Conservation (phyloP, 2,329 filamentous ascomycete genomes). For the Tolypocladium endophyticum region DNA sequence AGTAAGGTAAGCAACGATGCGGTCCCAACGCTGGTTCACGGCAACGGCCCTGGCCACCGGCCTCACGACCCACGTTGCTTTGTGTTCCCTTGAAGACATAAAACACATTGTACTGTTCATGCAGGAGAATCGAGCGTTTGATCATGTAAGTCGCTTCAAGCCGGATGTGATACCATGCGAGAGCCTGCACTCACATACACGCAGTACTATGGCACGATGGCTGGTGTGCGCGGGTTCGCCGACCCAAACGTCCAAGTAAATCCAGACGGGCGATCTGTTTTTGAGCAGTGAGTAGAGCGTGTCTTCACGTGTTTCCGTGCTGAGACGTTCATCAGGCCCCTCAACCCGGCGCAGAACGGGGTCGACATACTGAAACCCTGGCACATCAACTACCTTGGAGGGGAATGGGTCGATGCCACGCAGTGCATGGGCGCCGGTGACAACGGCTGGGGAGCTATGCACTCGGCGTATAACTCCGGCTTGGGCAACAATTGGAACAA, state of each 20-base stretch:
- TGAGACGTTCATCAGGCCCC: not conserved
- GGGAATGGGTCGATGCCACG: conserved; percentile 31
- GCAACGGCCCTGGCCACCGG: conserved; percentile 6
- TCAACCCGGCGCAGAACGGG: conserved; percentile 24
- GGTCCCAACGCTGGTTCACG: not conserved
- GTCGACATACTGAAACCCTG: conserved; percentile 38
- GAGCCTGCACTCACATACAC: not conserved
- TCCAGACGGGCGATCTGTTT: conserved; percentile 28
- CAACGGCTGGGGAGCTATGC: conserved; percentile 41
- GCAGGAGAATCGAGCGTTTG: conserved; percentile 31
- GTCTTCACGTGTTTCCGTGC: not conserved
- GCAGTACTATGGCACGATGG: conserved; percentile 44
- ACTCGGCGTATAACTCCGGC: conserved; percentile 37
- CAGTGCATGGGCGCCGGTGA: conserved; percentile 41
- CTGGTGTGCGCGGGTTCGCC: conserved; percentile 41
- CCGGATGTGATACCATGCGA: not conserved
- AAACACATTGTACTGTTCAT: conserved; percentile 49
- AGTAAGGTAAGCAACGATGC: not conserved
- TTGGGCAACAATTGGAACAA: conserved; percentile 40
- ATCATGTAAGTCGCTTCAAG: conserved; percentile 14
- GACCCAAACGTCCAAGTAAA: conserved; percentile 23
- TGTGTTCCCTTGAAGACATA: conserved; percentile 38
- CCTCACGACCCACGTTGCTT: conserved; percentile 15
- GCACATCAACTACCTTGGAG: conserved; percentile 37
- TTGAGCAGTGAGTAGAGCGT: conserved; percentile 31